Evolutionary conservation across 2,329 filamentous ascomycete genomes (phyloP), one percentile per base, ranked within the genome.

Genomic region (Dothideomycetes sp.): DNA sequence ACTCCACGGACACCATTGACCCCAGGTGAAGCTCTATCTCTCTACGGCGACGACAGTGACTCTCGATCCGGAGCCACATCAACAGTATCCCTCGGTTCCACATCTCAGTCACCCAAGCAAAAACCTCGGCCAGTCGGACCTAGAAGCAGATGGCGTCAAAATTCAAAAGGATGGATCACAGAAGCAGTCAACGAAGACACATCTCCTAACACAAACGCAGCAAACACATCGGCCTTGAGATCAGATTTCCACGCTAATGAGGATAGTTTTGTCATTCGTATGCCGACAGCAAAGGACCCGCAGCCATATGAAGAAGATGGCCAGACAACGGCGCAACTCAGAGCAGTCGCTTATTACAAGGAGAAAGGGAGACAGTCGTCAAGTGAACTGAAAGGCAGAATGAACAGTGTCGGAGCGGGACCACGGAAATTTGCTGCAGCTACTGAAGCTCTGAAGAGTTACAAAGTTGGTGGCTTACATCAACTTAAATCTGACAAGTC

Each of bases 241-340:
- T 13, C 28, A 6, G 22, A 40, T 18, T 39, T 39, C 9, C 6
- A 34, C 8, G 31, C 33, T 10, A 33, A 25, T 13, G 51, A 52
- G 13, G 55, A 59, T 35, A 46, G 47, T 11, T 55, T 58, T 37
- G 44, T 59, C 8, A 45, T 58, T 7, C 48, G 53, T 31, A 60
- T 59, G 57, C 57, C 56, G n/a, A 55, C 55, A 4, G 56, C 56
- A 19, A 46, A 45, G 12, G 54, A 60, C 33, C 57, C 55, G 24
- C 57, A 59, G 35, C 56, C 57, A 13, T 59, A 53, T 32, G 33
- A 39, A 5, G 54, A 55, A 35, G 54, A 51, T 17, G 56, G 54
- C 3, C 50, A 51, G 19, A 49, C 49, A n/a, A 35, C 49, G 11
- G 48, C 50, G 33, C 51, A 59, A 39, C 55, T 58, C 32, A 44